A percentile compares a stretch with the other conserved stretches of the same genome.
These are phyloP conservation scores for Crithidia bombi DNA, from an alignment of 208 protist genomes.

Conservation along the genomic window DNA sequence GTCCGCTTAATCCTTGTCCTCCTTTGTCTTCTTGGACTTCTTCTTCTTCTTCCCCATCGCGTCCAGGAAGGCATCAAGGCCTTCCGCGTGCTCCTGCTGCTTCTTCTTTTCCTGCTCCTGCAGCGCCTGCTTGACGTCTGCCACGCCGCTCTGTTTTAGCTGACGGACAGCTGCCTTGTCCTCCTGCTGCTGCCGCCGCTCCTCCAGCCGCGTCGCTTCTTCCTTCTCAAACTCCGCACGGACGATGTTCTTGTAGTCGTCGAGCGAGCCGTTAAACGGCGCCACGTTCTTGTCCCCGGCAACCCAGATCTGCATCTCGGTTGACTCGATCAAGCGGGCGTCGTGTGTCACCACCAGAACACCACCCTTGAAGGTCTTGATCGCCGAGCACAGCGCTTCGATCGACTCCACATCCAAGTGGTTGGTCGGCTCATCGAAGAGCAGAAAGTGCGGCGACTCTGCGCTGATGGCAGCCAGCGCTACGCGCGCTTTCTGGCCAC, in stretches of 20 bases:
- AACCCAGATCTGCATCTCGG: conserved; percentile 92
- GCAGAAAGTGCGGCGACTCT: conserved; percentile 91
- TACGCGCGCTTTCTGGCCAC: conserved; percentile 95
- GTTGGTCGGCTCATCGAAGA: conserved; percentile 97
- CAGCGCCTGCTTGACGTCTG: conserved; percentile 48
- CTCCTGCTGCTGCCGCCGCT: conserved; percentile 48
- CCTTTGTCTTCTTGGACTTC: conserved; percentile 49
- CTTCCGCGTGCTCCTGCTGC: conserved; percentile 28
- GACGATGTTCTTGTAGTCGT: conserved; percentile 88
- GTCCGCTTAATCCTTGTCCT: conserved; percentile 13
- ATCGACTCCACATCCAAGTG: conserved; percentile 94
- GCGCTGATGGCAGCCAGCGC: conserved; percentile 92
- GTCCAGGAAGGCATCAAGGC: conserved; percentile 42
- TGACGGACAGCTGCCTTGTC: conserved; percentile 60
- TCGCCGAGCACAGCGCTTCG: conserved; percentile 83
- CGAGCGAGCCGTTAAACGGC: conserved; percentile 78
- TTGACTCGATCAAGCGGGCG: conserved; percentile 88
- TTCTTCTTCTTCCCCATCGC: conserved; percentile 68
- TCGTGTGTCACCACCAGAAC: conserved; percentile 93
- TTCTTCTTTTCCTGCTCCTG: conserved; percentile 46
- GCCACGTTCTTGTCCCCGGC: conserved; percentile 77
- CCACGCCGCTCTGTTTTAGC: conserved; percentile 50
- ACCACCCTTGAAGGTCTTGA: conserved; percentile 87
- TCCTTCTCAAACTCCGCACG: conserved; percentile 73
- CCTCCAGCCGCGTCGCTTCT: conserved; percentile 56